Base-by-base conservation (phyloP, 73 alveolate genomes). In the Paraurostyla sp. region DNA sequence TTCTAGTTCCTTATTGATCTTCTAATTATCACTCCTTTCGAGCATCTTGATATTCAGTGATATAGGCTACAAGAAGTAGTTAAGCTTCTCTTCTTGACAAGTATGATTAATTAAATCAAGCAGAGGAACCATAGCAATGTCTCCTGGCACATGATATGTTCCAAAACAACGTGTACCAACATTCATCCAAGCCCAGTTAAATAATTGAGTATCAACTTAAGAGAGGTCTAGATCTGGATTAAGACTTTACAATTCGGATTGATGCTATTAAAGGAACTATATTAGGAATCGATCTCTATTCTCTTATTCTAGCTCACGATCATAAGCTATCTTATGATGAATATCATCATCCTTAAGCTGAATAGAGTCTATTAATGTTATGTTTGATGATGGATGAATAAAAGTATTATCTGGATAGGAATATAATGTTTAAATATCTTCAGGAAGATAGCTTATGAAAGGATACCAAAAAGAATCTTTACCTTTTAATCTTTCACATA, bases 111-210 rank as follows among this genome's bases (percentile, higher is more conserved):
- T 43, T 40, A 87, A 75, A 65, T 87, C 93, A 7, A 87, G 16
- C 38, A 87, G 48, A 6, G 93, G 93, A 15, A 87, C 65, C 93
- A 87, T 87, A 43, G 78, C 89, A 18, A 87, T 87, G 41, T 46
- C 60, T 18, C 89, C 89, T 4, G 93, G 93, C 41, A 87, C 42
- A 36, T 87, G 93, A 49, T 87, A 73, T 16, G 93, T 87, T 15
- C 93, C 93, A 41, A 87, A 87, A 59, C 93, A 87, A 9, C 93
- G 29, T 18, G 93, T 87, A 20, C 76, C 83, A 7, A 87, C 93
- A 57, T 87, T 87, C 89, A 75, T 87, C 89, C 89, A 87, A 0
- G 82, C 93, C 93, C 93, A 87, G 16, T 63, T 78, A 56, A 87
- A 87, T 32, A 87, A 23, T 20, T 48, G 41, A 51, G 73, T 89